Conservation (phyloP, 179 eudicot genomes). For the Beta macrorhiza region DNA sequence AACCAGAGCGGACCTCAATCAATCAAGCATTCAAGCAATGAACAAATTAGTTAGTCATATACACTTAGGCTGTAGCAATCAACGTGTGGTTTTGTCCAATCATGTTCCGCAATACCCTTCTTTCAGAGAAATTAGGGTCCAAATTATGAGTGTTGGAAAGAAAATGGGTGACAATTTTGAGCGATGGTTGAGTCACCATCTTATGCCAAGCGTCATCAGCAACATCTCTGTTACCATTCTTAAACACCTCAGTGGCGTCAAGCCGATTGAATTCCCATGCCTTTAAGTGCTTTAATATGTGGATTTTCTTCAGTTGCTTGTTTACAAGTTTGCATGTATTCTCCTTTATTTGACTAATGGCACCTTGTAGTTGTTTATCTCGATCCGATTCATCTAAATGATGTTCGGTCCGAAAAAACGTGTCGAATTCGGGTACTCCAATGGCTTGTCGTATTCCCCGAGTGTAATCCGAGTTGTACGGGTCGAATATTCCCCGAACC, state of each 20-base stretch:
- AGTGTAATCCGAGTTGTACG: slow-evolving; percentile 38
- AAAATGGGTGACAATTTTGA: slow-evolving; percentile 33
- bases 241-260: slow-evolving; percentile 60
- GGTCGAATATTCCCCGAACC: slow-evolving; percentile 40
- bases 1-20: no score
- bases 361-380: slow-evolving; percentile 34
- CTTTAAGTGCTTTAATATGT: slow-evolving; percentile 37
- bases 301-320: slow-evolving; percentile 54
- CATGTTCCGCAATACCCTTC: slow-evolving; percentile 16
- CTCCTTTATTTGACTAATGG: slow-evolving; percentile 41
- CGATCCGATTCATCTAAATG: slow-evolving; percentile 22
- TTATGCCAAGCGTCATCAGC: slow-evolving; percentile 42
- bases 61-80: slow-evolving; percentile 5
- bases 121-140: slow-evolving; percentile 14
- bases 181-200: slow-evolving; percentile 34
- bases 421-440: slow-evolving; percentile 64
- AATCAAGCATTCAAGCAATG: no score
- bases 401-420: slow-evolving; percentile 41
- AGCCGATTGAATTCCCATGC: slow-evolving; percentile 67
- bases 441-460: slow-evolving; percentile 65
- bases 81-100: slow-evolving; percentile 19
- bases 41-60: no score
- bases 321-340: slow-evolving; percentile 50
- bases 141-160: slow-evolving; percentile 17
- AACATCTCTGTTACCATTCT: slow-evolving; percentile 17